Evolutionary conservation across 2,329 filamentous ascomycete genomes (phyloP).

Genomic region (Colletotrichum echinochloae): DNA sequence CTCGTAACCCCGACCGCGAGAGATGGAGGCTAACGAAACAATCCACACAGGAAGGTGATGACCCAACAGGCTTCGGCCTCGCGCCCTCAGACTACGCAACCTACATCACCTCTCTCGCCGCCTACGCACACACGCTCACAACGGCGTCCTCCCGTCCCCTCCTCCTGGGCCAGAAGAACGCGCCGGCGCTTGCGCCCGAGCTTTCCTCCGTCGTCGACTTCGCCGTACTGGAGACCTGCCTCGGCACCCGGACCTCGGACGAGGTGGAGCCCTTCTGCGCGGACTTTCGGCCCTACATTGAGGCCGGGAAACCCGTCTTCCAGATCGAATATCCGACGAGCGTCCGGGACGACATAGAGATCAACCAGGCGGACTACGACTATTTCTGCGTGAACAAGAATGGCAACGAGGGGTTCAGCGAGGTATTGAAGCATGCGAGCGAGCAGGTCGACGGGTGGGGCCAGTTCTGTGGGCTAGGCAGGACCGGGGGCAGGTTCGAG

Average conservation of each 20-base stretch:
- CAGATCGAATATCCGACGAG: conserved; percentile 52
- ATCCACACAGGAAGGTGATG: conserved; percentile 41
- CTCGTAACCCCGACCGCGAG: too few species aligned
- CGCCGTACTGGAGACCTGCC: conserved; percentile 53
- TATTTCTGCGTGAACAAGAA: conserved; percentile 45
- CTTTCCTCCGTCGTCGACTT: conserved; percentile 49
- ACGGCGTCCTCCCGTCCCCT: conserved; percentile 43
- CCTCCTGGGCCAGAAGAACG: conserved; percentile 52
- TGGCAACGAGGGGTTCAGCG: conserved; percentile 49
- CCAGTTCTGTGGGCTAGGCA: conserved; percentile 46
- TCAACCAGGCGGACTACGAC: conserved; percentile 44
- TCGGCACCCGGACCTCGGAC: conserved; percentile 36
- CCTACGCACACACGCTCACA: conserved; percentile 47
- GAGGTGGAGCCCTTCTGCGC: conserved; percentile 47
- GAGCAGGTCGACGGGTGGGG: conserved; percentile 50
- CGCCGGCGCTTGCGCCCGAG: conserved; percentile 44
- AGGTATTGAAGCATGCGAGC: conserved; percentile 50
- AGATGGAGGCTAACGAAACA: not conserved
- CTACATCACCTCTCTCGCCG: conserved; percentile 48
- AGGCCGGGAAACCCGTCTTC: conserved; percentile 49
- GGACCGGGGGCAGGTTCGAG: conserved; percentile 41
- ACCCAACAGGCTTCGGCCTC: conserved; percentile 48
- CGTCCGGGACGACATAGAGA: conserved; percentile 42
- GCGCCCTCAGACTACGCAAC: conserved; percentile 45
- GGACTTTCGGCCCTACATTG: conserved; percentile 48